Base-by-base conservation (phyloP, 2,329 filamentous ascomycete genomes). In the Nothophoma quercina region DNA sequence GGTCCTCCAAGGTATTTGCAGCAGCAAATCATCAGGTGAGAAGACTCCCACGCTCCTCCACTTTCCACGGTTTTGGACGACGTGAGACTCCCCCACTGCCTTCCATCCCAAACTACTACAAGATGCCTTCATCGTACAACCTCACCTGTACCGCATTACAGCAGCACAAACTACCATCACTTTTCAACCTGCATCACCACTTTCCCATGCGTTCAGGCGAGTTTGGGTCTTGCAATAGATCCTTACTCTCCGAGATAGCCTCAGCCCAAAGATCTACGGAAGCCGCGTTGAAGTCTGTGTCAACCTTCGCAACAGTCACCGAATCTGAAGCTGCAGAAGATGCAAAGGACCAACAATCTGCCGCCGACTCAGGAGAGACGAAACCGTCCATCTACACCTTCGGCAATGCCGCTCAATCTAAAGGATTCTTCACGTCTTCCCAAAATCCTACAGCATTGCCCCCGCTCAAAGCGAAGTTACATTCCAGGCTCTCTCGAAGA, bases 11-110 rank as follows among this genome's bases (percentile, higher is more conserved):
- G 56, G 51, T 47, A 41, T 61, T 48, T 39, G 50, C 43, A 13
- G 51, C 49, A 58, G 39, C 52, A 50, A 69, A 63, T 39, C 56
- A 65, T 56, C 64, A 73, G 70, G 71, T 72, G 67, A 73, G 61
- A 60, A 59, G 63, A 51, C 50, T 71, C 22, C 62, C 69, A 56
- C 65, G 59, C 49, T 70, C 68, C 45, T 59, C 55, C 23, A 70
- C 68, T 29, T 65, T 67, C 43, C 64, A 72, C 44, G 35, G 54
- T 54, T 44, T 70, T 58, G 58, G 54, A 50, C 49, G 30, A 46
- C 25, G 33, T 18, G 25, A 15, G 53, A 59, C 53, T 55, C 66
- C 66, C 25, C 65, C 68, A 35, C 51, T 71, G 0, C 68, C 67
- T 33, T 51, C 53, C 9, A 63, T 71, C 8, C 67, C 68, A 13